Evolutionary conservation across 2,329 filamentous ascomycete genomes (phyloP), one percentile per base, ranked within the genome.

Genomic region (Berkeleyomyces rouxiae): DNA sequence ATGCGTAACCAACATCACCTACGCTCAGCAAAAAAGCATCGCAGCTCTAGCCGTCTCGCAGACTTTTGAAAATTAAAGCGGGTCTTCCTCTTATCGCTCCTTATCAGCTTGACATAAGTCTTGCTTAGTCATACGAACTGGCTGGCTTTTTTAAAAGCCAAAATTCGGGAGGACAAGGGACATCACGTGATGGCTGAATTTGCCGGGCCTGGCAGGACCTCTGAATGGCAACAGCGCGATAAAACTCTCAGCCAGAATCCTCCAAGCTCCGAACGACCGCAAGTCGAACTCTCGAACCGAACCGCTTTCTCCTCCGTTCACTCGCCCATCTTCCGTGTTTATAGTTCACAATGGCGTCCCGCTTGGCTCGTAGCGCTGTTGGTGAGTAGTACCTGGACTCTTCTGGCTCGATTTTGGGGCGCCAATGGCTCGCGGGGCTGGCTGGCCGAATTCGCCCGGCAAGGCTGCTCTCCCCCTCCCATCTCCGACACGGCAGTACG

Each of bases 311-410:
- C 61, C 53, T 40, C 63, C 42, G 39, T 33, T 60, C 53, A 37
- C 59, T n/a, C 49, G 40, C 39, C 23, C 42, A 44, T 47, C 77
- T 73, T 77, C 76, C 80, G 49, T 53, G 49, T 53, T 78, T 75
- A 62, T 61, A 64, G 51, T 46, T 76, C 82, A 88, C 81, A 87
- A 97, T 97, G 92, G 92, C 92, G 82, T 96, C 90, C 78, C 90
- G 91, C 82, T 83, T 97, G 81, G 90, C 87, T 83, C 90, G 88
- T 84, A 91, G 85, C 83, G 90, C 90, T 79, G 80, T 92, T 79
- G 88, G 92, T 97, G 85, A 77, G 90, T 85, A 61, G 23, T 23
- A 61, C n/a, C 16, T 47, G 13, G n/a, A 57, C 16, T 33, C 37
- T 51, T 49, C 40, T 57, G 31, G 42, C 53, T 23, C 36, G 58